phyloP scores from a whole-genome alignment of 2,329 filamentous ascomycete species.

The Ophiostoma sp. region DNA sequence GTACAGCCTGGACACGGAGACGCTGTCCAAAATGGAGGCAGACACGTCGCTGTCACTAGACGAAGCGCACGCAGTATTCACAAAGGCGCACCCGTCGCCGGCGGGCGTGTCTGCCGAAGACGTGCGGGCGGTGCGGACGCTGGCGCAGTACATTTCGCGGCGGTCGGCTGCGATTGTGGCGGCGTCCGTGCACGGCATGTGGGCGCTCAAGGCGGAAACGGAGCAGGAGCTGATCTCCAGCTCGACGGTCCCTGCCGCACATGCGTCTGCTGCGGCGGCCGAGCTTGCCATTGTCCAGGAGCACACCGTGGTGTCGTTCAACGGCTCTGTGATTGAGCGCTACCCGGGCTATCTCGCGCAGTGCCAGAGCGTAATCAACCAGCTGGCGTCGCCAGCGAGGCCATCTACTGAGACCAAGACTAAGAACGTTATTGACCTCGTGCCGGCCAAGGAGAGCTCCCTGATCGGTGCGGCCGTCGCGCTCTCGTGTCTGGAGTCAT shows the following conservation, averaged over 20 bases:
- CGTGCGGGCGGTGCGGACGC: constrained; percentile 46
- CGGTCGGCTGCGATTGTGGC: constrained; percentile 57
- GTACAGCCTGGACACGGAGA: constrained; percentile 58
- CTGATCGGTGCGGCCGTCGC: constrained; percentile 71
- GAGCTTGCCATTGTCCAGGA: constrained; percentile 36
- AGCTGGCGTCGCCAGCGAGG: constrained; percentile 37
- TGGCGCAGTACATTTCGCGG: constrained; percentile 51
- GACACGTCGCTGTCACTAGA: constrained; percentile 42
- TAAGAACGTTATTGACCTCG: constrained; percentile 51
- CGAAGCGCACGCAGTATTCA: constrained; percentile 46
- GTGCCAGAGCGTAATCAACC: constrained; percentile 60
- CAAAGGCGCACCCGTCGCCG: constrained; percentile 43
- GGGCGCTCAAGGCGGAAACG: constrained; percentile 48
- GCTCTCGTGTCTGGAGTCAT: constrained; percentile 43
- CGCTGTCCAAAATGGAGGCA: constrained; percentile 47
- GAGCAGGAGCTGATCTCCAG: constrained; percentile 43
- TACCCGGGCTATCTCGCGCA: constrained; percentile 62
- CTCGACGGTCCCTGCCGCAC: constrained; percentile 4
- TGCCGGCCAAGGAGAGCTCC: constrained; percentile 67
- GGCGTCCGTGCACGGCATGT: constrained; percentile 54
- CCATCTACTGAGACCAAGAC: constrained; percentile 23
- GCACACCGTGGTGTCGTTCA: constrained; percentile 64
- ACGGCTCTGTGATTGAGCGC: constrained; percentile 72
- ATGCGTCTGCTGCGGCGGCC: constrained; percentile 46
- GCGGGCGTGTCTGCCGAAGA: constrained; percentile 42